Base-by-base conservation (phyloP, 2,329 filamentous ascomycete genomes). In the Penicillium sp. region DNA sequence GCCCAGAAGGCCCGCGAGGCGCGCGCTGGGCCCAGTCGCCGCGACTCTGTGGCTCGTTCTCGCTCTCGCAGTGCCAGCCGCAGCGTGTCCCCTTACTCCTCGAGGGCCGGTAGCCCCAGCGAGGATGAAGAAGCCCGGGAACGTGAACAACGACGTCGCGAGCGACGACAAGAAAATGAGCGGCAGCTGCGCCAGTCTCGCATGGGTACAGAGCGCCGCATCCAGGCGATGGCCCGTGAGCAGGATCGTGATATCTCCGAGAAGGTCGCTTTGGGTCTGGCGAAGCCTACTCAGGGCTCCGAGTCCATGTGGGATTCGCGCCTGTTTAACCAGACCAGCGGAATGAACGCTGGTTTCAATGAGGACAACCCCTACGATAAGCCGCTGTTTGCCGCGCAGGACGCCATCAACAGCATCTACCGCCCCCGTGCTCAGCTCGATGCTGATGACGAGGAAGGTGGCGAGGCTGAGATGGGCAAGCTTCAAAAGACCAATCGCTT, bases 311-410 rank as follows among this genome's bases (percentile, higher is more conserved):
- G 96, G 81, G 95, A 99, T 80, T 96, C 93, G 2, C 86, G 95
- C 44, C 81, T 99, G 33, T 99, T 99, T 80, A 97, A 98, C 79
- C 92, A 96, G 79, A 90, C 89, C 6, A 93, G 91, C 70, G 95
- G 95, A 0, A 96, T 99, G 75, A 90, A 93, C 69, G 86, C 89
- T 56, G 95, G 94, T 0, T 93, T 97, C 84, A 99, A 99, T 77
- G 95, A 99, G 78, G 95, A 99, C 77, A 95, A 99, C 74, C 88
- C 89, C 0, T 99, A 98, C 80, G 95, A 98, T 78, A 98, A 98
- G 80, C 95, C 95, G 22, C 83, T 99, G 8, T 99, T 99, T 76
- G 93, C 93, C 0, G 94, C 95, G 15, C 93, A 97, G 75, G 94
- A 98, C 74, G 94, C 92, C 9, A 92, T 97, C 71, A 95, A 88